Evolutionary conservation across 192 early-diverging fungal genomes (phyloP).

Genomic region (Coemansia sp.): DNA sequence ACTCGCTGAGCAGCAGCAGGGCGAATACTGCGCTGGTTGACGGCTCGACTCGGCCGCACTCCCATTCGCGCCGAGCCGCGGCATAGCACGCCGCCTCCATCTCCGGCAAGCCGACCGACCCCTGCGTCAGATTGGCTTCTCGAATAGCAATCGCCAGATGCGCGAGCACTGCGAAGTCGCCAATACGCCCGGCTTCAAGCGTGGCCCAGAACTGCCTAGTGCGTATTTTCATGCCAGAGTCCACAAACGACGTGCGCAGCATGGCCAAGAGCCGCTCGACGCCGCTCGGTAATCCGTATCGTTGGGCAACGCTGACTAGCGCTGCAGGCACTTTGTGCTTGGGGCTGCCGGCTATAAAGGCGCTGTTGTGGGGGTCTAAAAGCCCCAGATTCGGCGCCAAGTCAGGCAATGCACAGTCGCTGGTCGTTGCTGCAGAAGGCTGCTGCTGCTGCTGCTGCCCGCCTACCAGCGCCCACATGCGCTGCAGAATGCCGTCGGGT

Average conservation of each 20-base stretch:
- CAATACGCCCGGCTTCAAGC: conserved; percentile 23
- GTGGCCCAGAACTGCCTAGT: conserved; percentile 45
- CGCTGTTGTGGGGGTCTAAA: conserved; percentile 31
- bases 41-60: conserved; percentile 14
- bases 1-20: conserved; percentile 46
- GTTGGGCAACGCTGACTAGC: conserved; percentile 17
- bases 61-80: conserved; percentile 40
- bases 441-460: too few species aligned
- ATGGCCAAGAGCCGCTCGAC: conserved; percentile 17
- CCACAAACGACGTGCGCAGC: conserved; percentile 34
- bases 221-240: conserved; percentile 27
- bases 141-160: conserved; percentile 31
- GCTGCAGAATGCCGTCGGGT: conserved; percentile 29
- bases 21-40: conserved; percentile 23
- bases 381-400: conserved; percentile 31
- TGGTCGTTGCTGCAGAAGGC: background rate
- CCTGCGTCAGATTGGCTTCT: conserved; percentile 22
- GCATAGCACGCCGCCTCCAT: conserved; percentile 26
- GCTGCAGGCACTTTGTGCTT: background rate
- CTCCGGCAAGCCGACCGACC: background rate
- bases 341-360: background rate
- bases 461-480: conserved; percentile 36
- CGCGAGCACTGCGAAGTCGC: conserved; percentile 53
- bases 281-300: conserved; percentile 15
- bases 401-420: background rate